Percentiles rank a stretch among this genome's conserved stretches.
These are phyloP conservation scores for Raddia distichophylla DNA, from an alignment of 176 grass and related monocot genomes.

Conservation along the genomic window DNA sequence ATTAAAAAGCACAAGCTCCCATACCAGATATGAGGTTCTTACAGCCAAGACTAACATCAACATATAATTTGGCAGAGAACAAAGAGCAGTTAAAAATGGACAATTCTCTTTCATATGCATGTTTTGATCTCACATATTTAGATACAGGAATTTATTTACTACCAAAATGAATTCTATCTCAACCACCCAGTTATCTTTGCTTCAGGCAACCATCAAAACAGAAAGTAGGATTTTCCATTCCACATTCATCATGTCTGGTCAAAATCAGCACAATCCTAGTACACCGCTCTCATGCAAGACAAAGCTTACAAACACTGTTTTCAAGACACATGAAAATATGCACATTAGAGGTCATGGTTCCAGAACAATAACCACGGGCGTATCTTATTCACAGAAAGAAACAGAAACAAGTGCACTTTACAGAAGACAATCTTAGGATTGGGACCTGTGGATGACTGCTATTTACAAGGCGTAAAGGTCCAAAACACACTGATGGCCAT, in stretches of 20 bases:
- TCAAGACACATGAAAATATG: constrained; percentile 1
- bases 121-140: not conserved
- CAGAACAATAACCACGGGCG: constrained; percentile 32
- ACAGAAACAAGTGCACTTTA: constrained; percentile 43
- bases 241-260: not conserved
- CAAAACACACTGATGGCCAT: not conserved
- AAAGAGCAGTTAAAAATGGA: not conserved
- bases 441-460: constrained; percentile 25
- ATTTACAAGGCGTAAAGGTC: constrained; percentile 48
- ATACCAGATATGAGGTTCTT: not conserved
- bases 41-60: not conserved
- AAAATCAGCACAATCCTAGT: not conserved
- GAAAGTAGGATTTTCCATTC: not conserved
- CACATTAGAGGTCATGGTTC: constrained; percentile 8
- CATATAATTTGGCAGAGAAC: not conserved
- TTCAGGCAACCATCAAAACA: not conserved
- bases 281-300: not conserved
- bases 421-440: constrained; percentile 28
- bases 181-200: not conserved
- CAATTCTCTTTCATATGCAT: not conserved
- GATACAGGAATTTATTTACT: not conserved
- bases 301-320: not conserved
- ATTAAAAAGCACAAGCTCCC: constrained; percentile 4
- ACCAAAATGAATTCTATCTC: constrained; percentile 13
- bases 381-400: constrained; percentile 52